Conservation (phyloP, 129 eudicot species). For the Centaurea solstitialis region DNA sequence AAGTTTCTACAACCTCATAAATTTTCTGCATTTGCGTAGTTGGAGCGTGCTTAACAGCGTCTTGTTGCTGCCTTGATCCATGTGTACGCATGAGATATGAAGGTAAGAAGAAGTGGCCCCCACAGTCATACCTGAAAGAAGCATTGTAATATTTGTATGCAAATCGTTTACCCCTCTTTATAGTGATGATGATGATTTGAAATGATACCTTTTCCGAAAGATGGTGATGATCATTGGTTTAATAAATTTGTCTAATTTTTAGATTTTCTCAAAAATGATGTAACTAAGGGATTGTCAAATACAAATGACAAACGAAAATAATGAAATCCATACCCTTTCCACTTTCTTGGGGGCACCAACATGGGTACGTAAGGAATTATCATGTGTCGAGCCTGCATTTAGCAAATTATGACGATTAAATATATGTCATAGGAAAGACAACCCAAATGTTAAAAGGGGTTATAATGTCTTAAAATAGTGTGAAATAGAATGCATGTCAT, state of each 20-base stretch:
- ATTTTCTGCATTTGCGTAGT: conserved; percentile 76
- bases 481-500: background rate
- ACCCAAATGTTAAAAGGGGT: background rate
- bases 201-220: background rate
- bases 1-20: conserved; percentile 48
- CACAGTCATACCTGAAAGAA: conserved; percentile 82
- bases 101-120: conserved; percentile 83
- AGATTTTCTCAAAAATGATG: background rate
- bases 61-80: conserved; percentile 83
- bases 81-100: conserved; percentile 95
- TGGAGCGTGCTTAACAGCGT: conserved; percentile 63
- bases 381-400: conserved; percentile 79
- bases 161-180: too few relatives aligned
- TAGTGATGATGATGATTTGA: background rate
- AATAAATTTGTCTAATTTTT: background rate
- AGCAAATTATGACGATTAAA: conserved; percentile 11
- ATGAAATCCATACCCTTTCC: conserved; percentile 72
- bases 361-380: conserved; percentile 91
- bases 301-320: background rate
- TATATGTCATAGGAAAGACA: background rate
- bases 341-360: conserved; percentile 90
- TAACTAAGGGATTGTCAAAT: background rate
- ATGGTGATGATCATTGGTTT: background rate
- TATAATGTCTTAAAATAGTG: background rate
- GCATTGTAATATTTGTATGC: background rate